Conservation (phyloP, 1,284 basidiomycete genomes). For the Cystobasidium slooffiae region DNA sequence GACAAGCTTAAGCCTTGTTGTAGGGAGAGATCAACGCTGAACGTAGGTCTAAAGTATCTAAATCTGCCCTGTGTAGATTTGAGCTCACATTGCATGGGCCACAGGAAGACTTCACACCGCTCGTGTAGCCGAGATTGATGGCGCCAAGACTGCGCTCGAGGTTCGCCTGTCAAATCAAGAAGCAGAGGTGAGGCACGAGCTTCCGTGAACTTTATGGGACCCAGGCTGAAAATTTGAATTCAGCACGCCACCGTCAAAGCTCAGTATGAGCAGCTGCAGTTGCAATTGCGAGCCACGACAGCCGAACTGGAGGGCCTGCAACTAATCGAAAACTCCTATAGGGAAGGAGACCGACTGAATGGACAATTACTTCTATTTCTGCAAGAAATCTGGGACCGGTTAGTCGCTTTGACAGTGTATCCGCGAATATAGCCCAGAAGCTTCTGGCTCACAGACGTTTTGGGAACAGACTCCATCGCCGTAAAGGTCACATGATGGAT, state of each 20-base stretch:
- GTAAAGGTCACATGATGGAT: too few species aligned
- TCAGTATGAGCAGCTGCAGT: background rate
- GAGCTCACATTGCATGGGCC: background rate
- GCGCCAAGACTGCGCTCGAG: background rate
- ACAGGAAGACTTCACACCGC: background rate
- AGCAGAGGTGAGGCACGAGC: background rate
- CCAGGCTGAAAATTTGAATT: background rate
- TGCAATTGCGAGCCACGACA: background rate
- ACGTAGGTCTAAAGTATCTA: background rate
- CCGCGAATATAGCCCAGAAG: background rate
- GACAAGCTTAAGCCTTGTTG: background rate
- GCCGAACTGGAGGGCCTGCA: background rate
- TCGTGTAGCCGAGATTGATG: background rate
- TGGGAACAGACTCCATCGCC: too few species aligned
- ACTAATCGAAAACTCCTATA: slow-evolving; percentile 14
- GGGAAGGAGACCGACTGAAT: slow-evolving; percentile 3
- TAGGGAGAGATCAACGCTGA: background rate
- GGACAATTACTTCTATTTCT: slow-evolving; percentile 10
- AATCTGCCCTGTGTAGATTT: background rate
- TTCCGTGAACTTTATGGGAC: too few species aligned
- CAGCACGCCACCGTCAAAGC: background rate
- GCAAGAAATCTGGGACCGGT: slow-evolving; percentile 9
- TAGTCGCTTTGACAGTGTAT: background rate
- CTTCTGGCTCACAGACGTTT: background rate
- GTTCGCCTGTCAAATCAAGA: background rate